A percentile compares a stretch with the other conserved stretches of the same genome.
Conservation (phyloP, 1,139 yeast species). For the Candida albicans region DNA sequence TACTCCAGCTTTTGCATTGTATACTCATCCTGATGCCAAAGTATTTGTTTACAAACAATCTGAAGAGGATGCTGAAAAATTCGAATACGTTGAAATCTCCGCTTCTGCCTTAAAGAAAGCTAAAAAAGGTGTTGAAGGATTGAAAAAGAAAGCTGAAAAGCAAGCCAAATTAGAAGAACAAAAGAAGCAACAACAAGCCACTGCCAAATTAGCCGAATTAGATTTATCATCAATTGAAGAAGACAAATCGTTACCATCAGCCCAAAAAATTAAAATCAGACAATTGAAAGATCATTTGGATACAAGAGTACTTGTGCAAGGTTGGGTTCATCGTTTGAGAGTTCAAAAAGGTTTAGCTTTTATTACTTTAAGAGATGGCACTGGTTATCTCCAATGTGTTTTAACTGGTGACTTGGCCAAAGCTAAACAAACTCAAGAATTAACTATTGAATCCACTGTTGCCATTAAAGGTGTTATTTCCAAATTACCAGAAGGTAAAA, state of each 20-base stretch:
- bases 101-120: conserved; percentile 96
- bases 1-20: conserved; percentile 83
- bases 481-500: conserved; percentile 91
- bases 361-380: conserved; percentile 90
- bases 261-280: conserved; percentile 66
- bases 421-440: conserved; percentile 78
- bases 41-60: conserved; percentile 64
- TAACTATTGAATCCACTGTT: conserved; percentile 87
- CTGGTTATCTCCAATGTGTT: conserved; percentile 87
- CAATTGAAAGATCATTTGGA: conserved; percentile 52
- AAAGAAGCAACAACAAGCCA: conserved; percentile 59
- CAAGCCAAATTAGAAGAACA: conserved; percentile 65
- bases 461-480: conserved; percentile 75
- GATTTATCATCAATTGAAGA: conserved; percentile 68
- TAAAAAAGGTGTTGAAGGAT: conserved; percentile 90
- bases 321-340: conserved; percentile 97
- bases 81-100: conserved; percentile 72
- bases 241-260: conserved; percentile 70
- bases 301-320: conserved; percentile 72
- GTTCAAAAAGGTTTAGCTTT: conserved; percentile 90
- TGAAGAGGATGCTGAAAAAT: conserved; percentile 47
- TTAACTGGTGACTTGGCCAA: conserved; percentile 88
- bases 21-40: conserved; percentile 55
- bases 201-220: conserved; percentile 73
- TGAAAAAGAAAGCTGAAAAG: conserved; percentile 87